Conservation (phyloP, 2,329 filamentous ascomycete species). For the Trichoderma pleuroti region DNA sequence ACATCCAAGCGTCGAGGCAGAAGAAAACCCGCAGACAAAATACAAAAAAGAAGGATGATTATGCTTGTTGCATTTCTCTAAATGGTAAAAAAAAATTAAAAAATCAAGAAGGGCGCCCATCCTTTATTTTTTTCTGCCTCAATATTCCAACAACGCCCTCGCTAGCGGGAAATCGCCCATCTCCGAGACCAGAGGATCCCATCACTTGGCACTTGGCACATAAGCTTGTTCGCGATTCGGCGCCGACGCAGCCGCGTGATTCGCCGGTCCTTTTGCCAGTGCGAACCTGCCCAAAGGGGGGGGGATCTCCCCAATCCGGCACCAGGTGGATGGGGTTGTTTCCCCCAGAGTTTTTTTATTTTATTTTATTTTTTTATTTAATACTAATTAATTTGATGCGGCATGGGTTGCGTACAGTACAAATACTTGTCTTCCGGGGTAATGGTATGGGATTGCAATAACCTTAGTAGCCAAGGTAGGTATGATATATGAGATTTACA, state of each 20-base stretch:
- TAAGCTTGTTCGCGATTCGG: neutral
- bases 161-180: constrained; percentile 4
- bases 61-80: neutral
- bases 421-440: neutral
- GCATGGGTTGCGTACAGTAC: neutral
- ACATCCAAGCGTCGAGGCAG: neutral
- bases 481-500: neutral
- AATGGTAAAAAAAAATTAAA: no score
- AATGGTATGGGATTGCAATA: neutral
- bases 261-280: constrained; percentile 8
- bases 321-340: neutral
- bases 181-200: neutral
- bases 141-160: neutral
- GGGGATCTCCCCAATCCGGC: neutral
- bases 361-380: neutral
- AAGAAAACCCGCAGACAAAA: neutral
- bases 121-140: neutral
- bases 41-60: neutral
- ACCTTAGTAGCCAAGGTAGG: neutral
- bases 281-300: neutral
- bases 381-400: neutral
- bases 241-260: constrained; percentile 2
- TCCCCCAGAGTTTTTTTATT: neutral
- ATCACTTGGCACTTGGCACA: neutral
- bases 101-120: no score